Evolutionary conservation across 768 basidiomycete genomes (phyloP), one percentile per base, ranked within the genome.

Genomic region (Solioccasus polychromus): DNA sequence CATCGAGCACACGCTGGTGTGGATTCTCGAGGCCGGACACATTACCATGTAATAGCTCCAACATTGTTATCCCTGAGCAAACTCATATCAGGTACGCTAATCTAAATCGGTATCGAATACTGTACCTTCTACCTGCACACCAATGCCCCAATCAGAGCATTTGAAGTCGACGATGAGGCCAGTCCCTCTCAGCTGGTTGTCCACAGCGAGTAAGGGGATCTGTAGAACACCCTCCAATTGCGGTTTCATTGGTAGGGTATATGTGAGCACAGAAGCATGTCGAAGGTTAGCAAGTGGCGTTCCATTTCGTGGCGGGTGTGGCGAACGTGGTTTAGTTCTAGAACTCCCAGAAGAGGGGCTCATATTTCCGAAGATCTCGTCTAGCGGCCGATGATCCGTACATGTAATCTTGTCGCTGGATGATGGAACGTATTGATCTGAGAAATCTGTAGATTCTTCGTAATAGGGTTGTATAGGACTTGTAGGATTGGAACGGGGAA

Each of bases 351-450:
- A 39, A 7, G 40, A 20, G 31, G 48, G 12, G 17, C 19, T 37
- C 14, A 35, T 9, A 12, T 29, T 25, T n/a, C 47, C 61, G 34
- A 63, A 62, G 18, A 62, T 62, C 10, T 58, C 54, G 19, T 62
- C 61, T 11, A 62, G 51, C n/a, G 58, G 60, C 8, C 55, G 51
- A 47, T 62, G 60, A 28, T 62, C 53, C 28, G 55, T 39, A 31
- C 58, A 60, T 26, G 60, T 62, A 31, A 62, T 52, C 44, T 44
- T 62, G 58, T 62, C 60, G 40, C 47, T 58, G 12, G 60, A 62
- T 22, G 60, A 62, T 9, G 60, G 60, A 31, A 60, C 39, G 26
- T 63, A 62, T 41, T 53, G 61, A 19, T 62, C 60, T 18, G 50
- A 42, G 11, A 44, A 18, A 39, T 49, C 37, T 12, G 29, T 25